These are phyloP conservation scores for Colletotrichum chlorophyti DNA, from an alignment of 2,329 filamentous ascomycete genomes.

Conservation along the genomic window DNA sequence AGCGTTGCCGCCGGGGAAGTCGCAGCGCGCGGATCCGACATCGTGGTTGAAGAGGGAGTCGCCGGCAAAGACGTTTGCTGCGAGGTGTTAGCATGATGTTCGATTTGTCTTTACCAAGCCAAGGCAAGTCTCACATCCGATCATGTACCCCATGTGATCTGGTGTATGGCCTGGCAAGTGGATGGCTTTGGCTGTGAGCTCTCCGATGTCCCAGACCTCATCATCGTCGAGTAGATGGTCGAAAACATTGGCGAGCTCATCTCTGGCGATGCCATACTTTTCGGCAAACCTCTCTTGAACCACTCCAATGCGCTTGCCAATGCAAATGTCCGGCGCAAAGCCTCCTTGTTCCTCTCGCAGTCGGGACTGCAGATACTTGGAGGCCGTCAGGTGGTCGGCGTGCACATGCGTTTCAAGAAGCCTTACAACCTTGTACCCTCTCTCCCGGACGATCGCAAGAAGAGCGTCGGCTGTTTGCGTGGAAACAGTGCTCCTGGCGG, in stretches of 20 bases:
- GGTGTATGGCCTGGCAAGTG: conserved; percentile 57
- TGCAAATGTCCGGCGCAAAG: conserved; percentile 41
- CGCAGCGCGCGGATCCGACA: conserved; percentile 55
- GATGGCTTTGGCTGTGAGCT: conserved; percentile 43
- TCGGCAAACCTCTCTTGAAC: conserved; percentile 49
- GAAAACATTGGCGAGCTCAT: conserved; percentile 47
- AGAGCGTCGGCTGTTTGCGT: conserved; percentile 57
- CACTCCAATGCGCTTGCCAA: conserved; percentile 49
- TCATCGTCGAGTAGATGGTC: conserved; percentile 51
- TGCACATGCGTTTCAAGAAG: conserved; percentile 66
- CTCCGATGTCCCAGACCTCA: conserved; percentile 50
- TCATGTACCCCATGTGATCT: conserved; percentile 55
- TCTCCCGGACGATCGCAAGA: conserved; percentile 45
- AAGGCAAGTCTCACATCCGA: conserved; percentile 37
- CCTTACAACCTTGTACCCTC: conserved; percentile 51
- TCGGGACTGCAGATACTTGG: conserved; percentile 56
- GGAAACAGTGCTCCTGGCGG: conserved; percentile 41
- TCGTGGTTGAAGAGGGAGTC: conserved; percentile 56
- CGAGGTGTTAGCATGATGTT: background rate
- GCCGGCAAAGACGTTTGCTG: conserved; percentile 46
- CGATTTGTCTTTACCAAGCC: background rate
- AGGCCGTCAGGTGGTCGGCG: conserved; percentile 62
- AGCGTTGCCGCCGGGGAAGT: conserved; percentile 58
- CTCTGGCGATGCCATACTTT: conserved; percentile 44
- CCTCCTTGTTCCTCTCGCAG: conserved; percentile 36